A percentile compares a stretch with the other conserved stretches of the same genome.
phyloP scores from a whole-genome alignment of 2,329 filamentous ascomycete species.

The Ilyonectria destructans region DNA sequence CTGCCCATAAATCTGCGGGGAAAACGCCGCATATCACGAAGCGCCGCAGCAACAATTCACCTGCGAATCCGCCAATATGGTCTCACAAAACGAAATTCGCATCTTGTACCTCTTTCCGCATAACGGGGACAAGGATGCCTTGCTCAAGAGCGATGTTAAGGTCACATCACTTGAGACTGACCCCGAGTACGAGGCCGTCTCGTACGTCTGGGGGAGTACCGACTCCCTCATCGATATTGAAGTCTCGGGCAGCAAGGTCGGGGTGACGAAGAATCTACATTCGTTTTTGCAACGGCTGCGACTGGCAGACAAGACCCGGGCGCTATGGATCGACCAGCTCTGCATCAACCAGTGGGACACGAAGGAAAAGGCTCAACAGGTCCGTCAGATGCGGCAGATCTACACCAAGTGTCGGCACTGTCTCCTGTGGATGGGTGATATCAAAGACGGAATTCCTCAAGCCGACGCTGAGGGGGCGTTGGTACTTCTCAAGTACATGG shows the following conservation, averaged over 20 bases:
- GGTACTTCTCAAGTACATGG: conserved; percentile 30
- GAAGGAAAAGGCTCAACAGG: conserved; percentile 30
- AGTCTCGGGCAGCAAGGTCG: conserved; percentile 25
- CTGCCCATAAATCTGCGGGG: not conserved
- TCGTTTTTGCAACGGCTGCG: conserved; percentile 20
- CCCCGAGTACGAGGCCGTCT: conserved; percentile 30
- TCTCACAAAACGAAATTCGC: conserved; percentile 19
- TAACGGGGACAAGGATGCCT: conserved; percentile 3
- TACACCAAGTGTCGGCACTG: conserved; percentile 24
- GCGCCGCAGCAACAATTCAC: not conserved
- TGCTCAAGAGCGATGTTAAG: conserved; percentile 7
- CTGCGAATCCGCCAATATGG: conserved; percentile 4
- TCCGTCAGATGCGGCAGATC: conserved; percentile 32
- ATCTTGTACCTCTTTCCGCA: conserved; percentile 24
- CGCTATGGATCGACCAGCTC: conserved; percentile 34
- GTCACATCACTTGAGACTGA: conserved; percentile 15
- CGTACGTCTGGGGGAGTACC: conserved; percentile 31
- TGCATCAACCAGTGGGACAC: conserved; percentile 37
- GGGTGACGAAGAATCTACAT: conserved; percentile 28
- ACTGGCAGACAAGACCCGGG: conserved; percentile 3
- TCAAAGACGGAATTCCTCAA: conserved; percentile 9
- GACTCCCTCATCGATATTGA: conserved; percentile 17
- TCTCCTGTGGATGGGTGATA: conserved; percentile 32
- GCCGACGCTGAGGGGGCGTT: conserved; percentile 20
- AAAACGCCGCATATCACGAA: not conserved